Conservation (phyloP, 257 asterid genomes). For the Eucommia ulmoides region DNA sequence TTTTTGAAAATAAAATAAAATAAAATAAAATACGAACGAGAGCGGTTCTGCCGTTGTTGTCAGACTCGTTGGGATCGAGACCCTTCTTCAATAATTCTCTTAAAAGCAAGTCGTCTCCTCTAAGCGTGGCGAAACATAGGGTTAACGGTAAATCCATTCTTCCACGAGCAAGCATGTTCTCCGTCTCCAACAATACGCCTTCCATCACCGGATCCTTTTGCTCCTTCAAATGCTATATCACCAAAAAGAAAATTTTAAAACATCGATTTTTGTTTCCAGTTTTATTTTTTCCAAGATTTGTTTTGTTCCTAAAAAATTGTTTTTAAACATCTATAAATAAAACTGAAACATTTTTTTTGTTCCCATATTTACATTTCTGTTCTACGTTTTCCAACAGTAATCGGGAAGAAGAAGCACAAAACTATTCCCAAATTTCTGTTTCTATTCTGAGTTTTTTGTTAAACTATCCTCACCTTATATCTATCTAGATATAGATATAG, state of each 20-base stretch:
- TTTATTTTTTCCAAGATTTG: no score
- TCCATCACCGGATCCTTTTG: neutral
- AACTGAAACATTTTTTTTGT: neutral
- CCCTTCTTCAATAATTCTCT: neutral
- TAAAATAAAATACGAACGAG: neutral
- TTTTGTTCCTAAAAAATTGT: neutral
- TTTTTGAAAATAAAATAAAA: no score
- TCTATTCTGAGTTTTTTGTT: no score
- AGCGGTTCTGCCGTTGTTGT: neutral
- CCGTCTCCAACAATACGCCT: neutral
- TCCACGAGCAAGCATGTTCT: neutral
- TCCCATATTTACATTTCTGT: neutral
- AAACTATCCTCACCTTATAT: neutral
- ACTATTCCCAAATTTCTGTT: no score
- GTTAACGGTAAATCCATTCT: neutral
- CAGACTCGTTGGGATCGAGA: neutral
- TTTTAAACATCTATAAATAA: neutral
- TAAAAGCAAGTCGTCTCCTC: neutral
- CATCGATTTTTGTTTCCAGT: neutral
- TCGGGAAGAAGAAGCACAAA: no score
- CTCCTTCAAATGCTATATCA: neutral
- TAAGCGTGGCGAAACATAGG: neutral
- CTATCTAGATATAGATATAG: neutral
- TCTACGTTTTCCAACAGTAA: neutral
- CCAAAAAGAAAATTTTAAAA: neutral